phyloP scores from a whole-genome alignment of 441 rosid genomes.

The Cnidoscolus chayamansa region DNA sequence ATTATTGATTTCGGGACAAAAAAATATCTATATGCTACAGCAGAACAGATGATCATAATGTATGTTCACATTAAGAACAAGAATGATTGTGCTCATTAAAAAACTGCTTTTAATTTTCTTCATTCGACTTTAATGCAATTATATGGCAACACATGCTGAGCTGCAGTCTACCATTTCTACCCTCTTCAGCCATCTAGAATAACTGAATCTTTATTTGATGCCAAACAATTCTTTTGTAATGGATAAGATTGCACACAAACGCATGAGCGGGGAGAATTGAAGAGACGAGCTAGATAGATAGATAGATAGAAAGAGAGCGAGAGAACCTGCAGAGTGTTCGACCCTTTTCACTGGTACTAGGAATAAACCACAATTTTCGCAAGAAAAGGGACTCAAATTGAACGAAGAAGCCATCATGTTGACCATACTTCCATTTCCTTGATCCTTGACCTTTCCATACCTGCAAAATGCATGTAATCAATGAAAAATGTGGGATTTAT shows the following conservation, averaged over 20 bases:
- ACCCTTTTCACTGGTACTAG: conserved; percentile 76
- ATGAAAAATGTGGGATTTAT: neutral
- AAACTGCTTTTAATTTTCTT: too few relatives aligned
- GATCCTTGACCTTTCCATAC: conserved; percentile 99
- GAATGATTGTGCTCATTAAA: neutral
- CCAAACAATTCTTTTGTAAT: neutral
- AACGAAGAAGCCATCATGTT: conserved; percentile 84
- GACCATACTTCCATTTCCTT: conserved; percentile 94
- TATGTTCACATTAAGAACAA: neutral
- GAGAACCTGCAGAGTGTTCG: conserved; percentile 75
- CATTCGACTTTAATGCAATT: neutral
- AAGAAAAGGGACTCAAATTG: conserved; percentile 71
- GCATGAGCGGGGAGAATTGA: neutral
- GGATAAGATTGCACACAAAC: conserved; percentile 8
- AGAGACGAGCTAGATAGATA: neutral
- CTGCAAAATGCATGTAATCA: conserved; percentile 36
- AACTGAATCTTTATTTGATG: conserved; percentile 5
- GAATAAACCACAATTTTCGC: conserved; percentile 80
- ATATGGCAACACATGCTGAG: neutral
- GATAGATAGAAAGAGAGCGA: conserved; percentile 8
- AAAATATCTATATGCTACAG: neutral
- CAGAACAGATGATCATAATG: neutral
- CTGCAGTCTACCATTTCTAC: neutral
- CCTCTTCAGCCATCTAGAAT: conserved; percentile 5
- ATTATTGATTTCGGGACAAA: neutral